phyloP scores from a whole-genome alignment of 176 grass and related monocot species.

The Carex littledalei region DNA sequence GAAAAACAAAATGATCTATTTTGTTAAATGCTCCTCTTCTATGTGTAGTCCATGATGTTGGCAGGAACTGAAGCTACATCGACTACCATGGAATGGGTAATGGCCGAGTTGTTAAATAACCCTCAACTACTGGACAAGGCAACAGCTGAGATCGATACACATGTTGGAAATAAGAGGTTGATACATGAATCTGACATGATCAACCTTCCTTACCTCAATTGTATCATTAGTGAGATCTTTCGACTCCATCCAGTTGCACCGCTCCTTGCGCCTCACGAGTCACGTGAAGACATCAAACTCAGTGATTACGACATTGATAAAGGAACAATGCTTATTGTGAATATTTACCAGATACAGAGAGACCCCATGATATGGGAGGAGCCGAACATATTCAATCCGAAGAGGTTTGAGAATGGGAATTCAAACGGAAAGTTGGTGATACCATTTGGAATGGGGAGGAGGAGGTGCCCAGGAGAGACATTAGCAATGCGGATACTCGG shows the following conservation, averaged over 20 bases:
- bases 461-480: slow-evolving; percentile 26
- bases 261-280: slow-evolving; percentile 20
- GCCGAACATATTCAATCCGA: slow-evolving; percentile 25
- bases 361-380: slow-evolving; percentile 19
- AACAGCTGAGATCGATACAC: slow-evolving; percentile 9
- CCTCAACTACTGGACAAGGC: slow-evolving; percentile 8
- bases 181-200: slow-evolving; percentile 24
- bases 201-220: slow-evolving; percentile 24
- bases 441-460: slow-evolving; percentile 29
- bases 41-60: neutral
- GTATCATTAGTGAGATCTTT: slow-evolving; percentile 25
- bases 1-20: neutral
- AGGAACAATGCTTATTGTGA: slow-evolving; percentile 33
- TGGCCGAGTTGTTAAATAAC: slow-evolving; percentile 24
- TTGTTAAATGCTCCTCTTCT: neutral
- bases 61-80: slow-evolving; percentile 31
- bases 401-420: slow-evolving; percentile 10
- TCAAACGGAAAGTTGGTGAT: neutral
- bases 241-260: slow-evolving; percentile 20
- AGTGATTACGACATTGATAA: slow-evolving; percentile 20
- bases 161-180: slow-evolving; percentile 12
- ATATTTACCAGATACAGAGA: slow-evolving; percentile 32
- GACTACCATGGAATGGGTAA: slow-evolving; percentile 22
- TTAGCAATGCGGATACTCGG: slow-evolving; percentile 21
- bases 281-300: slow-evolving; percentile 12